phyloP scores from a whole-genome alignment of 2,329 filamentous ascomycete genomes.

The Trichoderma lentiforme region DNA sequence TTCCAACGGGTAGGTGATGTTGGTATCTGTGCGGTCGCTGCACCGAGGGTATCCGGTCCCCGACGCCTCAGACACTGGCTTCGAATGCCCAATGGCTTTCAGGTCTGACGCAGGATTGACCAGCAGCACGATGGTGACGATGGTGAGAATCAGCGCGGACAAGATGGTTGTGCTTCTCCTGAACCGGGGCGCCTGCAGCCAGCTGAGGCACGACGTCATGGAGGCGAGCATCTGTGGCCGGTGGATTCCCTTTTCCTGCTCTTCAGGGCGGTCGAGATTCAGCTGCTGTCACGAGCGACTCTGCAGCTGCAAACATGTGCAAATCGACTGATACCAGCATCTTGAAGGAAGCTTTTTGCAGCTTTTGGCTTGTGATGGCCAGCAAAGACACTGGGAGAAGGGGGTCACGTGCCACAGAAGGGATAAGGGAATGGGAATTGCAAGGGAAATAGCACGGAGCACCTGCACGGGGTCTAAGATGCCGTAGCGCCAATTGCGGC shows the following conservation, averaged over 20 bases:
- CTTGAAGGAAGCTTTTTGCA: neutral
- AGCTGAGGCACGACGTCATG: conserved; percentile 14
- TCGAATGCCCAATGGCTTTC: neutral
- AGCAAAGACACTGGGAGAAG: neutral
- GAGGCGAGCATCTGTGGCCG: neutral
- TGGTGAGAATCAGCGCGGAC: conserved; percentile 2
- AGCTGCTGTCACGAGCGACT: neutral
- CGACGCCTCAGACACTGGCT: neutral
- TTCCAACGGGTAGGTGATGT: neutral
- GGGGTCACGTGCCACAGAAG: neutral
- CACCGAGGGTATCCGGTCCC: conserved; percentile 3
- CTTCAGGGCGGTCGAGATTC: neutral
- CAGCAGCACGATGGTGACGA: conserved; percentile 12
- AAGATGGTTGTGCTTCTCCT: conserved; percentile 16
- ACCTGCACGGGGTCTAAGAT: neutral
- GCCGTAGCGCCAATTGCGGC: neutral
- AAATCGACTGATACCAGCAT: neutral
- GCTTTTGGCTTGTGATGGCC: neutral
- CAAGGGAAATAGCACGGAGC: neutral
- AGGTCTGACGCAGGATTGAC: neutral
- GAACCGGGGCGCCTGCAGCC: conserved; percentile 15
- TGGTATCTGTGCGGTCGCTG: neutral
- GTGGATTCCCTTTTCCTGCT: neutral
- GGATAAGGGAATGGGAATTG: neutral
- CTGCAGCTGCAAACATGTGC: neutral